These are phyloP conservation scores for Hericium coralloides DNA, from an alignment of 768 basidiomycete species.

Conservation along the genomic window DNA sequence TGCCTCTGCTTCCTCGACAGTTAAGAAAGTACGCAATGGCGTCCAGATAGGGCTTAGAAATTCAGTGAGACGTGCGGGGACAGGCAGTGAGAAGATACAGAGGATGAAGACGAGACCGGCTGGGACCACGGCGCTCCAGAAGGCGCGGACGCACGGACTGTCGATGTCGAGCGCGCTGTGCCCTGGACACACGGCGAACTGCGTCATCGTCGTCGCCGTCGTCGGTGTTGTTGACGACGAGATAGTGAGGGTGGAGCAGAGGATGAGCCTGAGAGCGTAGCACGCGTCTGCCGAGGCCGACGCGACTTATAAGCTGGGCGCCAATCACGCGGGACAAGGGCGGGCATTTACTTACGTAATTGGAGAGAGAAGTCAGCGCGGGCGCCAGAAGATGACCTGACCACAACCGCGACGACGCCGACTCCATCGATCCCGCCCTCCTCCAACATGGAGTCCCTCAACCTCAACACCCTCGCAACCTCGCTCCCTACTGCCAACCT, in stretches of 20 bases:
- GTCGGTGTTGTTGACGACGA: neutral
- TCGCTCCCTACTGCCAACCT: constrained; percentile 61
- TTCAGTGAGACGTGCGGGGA: constrained; percentile 13
- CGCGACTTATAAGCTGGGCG: neutral
- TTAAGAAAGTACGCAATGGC: constrained; percentile 33
- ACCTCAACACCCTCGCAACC: constrained; percentile 69
- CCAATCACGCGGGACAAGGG: neutral
- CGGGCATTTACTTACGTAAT: neutral
- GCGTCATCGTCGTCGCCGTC: neutral
- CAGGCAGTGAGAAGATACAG: constrained; percentile 23
- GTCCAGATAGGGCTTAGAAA: constrained; percentile 14
- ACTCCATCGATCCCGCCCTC: neutral
- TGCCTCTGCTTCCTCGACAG: constrained; percentile 24
- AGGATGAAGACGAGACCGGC: constrained; percentile 36
- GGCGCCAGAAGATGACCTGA: neutral
- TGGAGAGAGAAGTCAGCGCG: neutral
- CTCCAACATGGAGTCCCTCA: constrained; percentile 61
- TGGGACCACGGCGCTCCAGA: constrained; percentile 44
- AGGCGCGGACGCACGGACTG: constrained; percentile 34
- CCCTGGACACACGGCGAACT: neutral
- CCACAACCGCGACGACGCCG: neutral
- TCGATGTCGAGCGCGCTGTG: neutral
- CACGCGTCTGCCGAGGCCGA: neutral
- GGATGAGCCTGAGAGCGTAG: no score
- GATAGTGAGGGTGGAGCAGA: neutral